A percentile compares a stretch with the other conserved stretches of the same genome.
phyloP scores from a whole-genome alignment of 352 stramenopile species.

The Globisporangium cylindrosporum region DNA sequence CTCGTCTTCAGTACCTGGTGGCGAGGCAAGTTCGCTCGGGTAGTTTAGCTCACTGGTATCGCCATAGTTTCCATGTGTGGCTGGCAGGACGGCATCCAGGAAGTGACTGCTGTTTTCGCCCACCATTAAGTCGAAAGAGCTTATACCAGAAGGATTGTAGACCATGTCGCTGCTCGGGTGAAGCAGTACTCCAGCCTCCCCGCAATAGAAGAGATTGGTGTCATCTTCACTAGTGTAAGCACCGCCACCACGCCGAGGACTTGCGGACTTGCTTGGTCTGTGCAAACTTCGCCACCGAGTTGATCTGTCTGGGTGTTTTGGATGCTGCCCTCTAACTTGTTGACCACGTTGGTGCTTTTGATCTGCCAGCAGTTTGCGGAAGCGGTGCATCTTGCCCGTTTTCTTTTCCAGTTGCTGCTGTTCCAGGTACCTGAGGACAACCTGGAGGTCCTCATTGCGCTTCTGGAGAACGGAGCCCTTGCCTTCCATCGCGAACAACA shows the following conservation, averaged over 20 bases:
- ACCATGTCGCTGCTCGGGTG: neutral
- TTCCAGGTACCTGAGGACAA: slow-evolving; percentile 47
- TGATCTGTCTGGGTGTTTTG: neutral
- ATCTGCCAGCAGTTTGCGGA: slow-evolving; percentile 37
- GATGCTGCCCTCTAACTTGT: neutral
- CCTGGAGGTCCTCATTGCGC: slow-evolving; percentile 49
- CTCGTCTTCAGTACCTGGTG: neutral
- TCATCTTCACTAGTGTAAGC: neutral
- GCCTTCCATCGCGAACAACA: slow-evolving; percentile 78
- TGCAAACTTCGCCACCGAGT: neutral
- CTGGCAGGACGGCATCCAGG: neutral
- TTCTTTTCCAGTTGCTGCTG: slow-evolving; percentile 39
- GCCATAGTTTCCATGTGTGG: neutral
- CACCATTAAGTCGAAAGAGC: neutral
- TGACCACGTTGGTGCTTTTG: slow-evolving; percentile 17
- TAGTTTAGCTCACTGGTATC: neutral
- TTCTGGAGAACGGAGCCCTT: slow-evolving; percentile 57
- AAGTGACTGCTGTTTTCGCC: neutral
- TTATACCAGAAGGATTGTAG: neutral
- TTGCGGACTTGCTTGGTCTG: neutral
- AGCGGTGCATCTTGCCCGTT: slow-evolving; percentile 38
- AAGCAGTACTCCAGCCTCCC: neutral
- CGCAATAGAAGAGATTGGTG: slow-evolving; percentile 2
- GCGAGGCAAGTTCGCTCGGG: slow-evolving; percentile 10
- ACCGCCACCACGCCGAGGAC: neutral